Percentiles rank a stretch among this genome's conserved stretches.
These are phyloP conservation scores for Amanita subjunquillea DNA, from an alignment of 768 basidiomycete genomes.

Conservation along the genomic window DNA sequence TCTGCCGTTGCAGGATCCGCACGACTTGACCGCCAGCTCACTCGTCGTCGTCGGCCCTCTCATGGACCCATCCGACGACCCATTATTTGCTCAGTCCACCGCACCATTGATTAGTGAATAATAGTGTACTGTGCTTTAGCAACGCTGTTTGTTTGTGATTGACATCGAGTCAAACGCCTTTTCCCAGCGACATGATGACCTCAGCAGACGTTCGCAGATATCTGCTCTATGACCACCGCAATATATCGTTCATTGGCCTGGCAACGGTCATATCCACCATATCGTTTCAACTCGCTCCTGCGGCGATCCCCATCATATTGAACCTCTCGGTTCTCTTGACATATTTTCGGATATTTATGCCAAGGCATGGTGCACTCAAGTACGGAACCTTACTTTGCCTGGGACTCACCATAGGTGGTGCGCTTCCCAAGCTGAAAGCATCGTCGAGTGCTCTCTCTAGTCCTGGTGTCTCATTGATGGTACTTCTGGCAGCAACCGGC, in stretches of 20 bases:
- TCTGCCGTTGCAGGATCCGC: constrained; percentile 53
- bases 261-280: constrained; percentile 15
- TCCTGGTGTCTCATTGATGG: constrained; percentile 32
- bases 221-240: constrained; percentile 19
- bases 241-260: constrained; percentile 16
- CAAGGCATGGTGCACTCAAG: constrained; percentile 11
- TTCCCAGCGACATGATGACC: background rate
- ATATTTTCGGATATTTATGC: constrained; percentile 26
- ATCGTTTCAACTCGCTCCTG: constrained; percentile 14
- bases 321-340: constrained; percentile 24
- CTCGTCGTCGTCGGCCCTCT: constrained; percentile 44
- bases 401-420: constrained; percentile 28
- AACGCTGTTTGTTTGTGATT: too few species aligned
- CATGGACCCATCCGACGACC: constrained; percentile 52
- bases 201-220: constrained; percentile 12
- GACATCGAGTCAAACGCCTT: too few species aligned
- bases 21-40: constrained; percentile 41
- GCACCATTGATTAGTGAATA: constrained; percentile 1
- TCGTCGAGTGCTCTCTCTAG: constrained; percentile 48
- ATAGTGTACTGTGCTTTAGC: background rate
- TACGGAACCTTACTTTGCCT: constrained; percentile 23
- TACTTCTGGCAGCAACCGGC: constrained; percentile 30
- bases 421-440: constrained; percentile 30
- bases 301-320: constrained; percentile 14
- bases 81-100: constrained; percentile 42